Percentiles rank a stretch among this genome's conserved stretches.
Evolutionary conservation across 129 eudicot genomes (phyloP).

Genomic region (Saposhnikovia divaricata): DNA sequence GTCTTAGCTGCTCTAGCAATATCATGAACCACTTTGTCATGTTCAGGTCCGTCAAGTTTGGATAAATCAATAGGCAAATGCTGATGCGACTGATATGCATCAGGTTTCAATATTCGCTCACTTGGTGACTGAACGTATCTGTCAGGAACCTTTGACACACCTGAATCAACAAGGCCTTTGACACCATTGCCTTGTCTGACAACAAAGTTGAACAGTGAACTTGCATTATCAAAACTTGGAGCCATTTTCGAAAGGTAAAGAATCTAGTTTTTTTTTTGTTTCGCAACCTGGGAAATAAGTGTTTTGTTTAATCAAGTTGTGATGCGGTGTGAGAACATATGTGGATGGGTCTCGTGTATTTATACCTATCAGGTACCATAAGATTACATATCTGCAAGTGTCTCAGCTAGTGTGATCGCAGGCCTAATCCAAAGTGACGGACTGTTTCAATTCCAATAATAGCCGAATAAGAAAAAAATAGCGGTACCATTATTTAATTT

Average conservation of each 20-base stretch:
- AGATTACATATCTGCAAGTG: neutral
- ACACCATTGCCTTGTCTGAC: slow-evolving; percentile 21
- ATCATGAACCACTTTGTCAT: slow-evolving; percentile 28
- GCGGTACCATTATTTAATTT: no score
- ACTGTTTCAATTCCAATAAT: neutral
- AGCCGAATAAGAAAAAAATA: no score
- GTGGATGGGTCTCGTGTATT: neutral
- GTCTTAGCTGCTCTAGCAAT: slow-evolving; percentile 42
- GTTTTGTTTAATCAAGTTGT: neutral
- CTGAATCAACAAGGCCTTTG: slow-evolving; percentile 22
- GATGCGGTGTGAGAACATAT: neutral
- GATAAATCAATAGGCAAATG: slow-evolving; percentile 17
- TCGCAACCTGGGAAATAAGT: neutral
- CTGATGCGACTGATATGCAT: neutral
- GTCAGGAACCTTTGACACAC: slow-evolving; percentile 11
- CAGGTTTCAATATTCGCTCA: slow-evolving; percentile 10
- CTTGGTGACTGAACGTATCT: slow-evolving; percentile 15
- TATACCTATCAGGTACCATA: neutral
- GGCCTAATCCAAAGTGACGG: neutral
- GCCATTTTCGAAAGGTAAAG: neutral
- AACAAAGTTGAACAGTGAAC: slow-evolving; percentile 16
- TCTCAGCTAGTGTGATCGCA: neutral
- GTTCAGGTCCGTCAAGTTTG: slow-evolving; percentile 10
- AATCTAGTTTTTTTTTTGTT: neutral
- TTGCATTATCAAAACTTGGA: slow-evolving; percentile 13